phyloP scores from a whole-genome alignment of 768 basidiomycete genomes.

The Mycena albidolilacea region DNA sequence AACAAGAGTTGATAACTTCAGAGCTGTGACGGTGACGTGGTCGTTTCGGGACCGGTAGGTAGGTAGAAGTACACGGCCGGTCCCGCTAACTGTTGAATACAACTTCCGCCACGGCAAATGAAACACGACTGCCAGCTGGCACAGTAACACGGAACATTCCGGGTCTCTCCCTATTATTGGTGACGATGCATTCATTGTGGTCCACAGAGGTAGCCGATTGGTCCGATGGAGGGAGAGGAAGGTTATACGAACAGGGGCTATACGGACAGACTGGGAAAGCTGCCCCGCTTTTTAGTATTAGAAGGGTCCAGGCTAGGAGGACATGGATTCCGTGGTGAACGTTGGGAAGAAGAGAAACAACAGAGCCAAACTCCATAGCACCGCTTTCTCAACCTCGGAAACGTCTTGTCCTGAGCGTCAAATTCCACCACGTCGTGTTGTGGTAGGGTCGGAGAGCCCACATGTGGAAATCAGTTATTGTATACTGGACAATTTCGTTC shows the following conservation, averaged over 20 bases:
- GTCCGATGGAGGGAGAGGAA: too few species aligned
- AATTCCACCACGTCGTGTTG: background rate
- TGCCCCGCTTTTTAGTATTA: too few species aligned
- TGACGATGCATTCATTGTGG: background rate
- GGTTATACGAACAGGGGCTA: too few species aligned
- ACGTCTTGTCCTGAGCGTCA: background rate
- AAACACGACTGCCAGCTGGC: background rate
- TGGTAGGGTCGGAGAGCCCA: too few species aligned
- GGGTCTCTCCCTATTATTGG: background rate
- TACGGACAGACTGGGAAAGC: too few species aligned
- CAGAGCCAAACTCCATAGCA: background rate
- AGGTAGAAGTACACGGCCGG: too few species aligned
- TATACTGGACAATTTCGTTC: too few species aligned
- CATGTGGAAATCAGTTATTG: too few species aligned
- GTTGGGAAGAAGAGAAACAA: background rate
- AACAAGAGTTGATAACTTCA: constrained; percentile 10
- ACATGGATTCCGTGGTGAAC: background rate
- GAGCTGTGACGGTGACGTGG: constrained; percentile 3
- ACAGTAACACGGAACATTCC: constrained; percentile 1
- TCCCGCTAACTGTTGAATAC: background rate
- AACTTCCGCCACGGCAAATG: background rate
- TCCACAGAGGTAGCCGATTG: too few species aligned
- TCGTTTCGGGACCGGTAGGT: background rate
- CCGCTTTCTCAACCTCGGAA: background rate
- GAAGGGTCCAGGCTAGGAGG: too few species aligned